Evolutionary conservation across 192 early-diverging fungal species (phyloP).

Genomic region (Backusella parvicylindrica): DNA sequence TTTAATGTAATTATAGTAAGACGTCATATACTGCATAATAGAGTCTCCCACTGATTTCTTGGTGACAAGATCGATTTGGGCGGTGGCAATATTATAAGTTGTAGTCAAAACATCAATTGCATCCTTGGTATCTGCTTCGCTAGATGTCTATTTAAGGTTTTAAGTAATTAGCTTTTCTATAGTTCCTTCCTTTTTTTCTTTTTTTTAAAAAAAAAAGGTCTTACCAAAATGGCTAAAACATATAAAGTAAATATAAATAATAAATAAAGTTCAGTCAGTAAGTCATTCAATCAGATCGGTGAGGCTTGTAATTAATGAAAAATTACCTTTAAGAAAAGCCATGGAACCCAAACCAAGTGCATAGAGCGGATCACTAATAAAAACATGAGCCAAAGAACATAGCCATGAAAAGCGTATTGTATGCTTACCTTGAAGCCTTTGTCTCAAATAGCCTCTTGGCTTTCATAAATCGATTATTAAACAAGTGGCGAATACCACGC

Average conservation of each 20-base stretch:
- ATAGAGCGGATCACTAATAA: conserved; percentile 43
- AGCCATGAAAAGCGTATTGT: neutral
- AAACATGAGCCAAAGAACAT: neutral
- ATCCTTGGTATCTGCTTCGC: conserved; percentile 11
- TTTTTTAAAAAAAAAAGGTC: neutral
- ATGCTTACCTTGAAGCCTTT: conserved; percentile 35
- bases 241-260: neutral
- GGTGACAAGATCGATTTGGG: conserved; percentile 14
- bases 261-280: neutral
- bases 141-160: conserved; percentile 4
- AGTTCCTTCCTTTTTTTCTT: neutral
- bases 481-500: conserved; percentile 38
- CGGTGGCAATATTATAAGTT: conserved; percentile 18
- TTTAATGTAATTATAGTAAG: conserved; percentile 19
- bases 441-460: conserved; percentile 47
- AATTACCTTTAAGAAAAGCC: conserved; percentile 23
- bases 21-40: conserved; percentile 33
- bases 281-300: neutral
- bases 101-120: conserved; percentile 20
- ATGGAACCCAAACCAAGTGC: conserved; percentile 39
- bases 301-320: neutral
- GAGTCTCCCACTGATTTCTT: conserved; percentile 35
- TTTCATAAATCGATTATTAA: conserved; percentile 51
- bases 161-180: neutral
- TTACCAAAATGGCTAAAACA: conserved; percentile 22